Conservation (phyloP, 2,329 filamentous ascomycete species). For the Colletotrichum brevisporum region DNA sequence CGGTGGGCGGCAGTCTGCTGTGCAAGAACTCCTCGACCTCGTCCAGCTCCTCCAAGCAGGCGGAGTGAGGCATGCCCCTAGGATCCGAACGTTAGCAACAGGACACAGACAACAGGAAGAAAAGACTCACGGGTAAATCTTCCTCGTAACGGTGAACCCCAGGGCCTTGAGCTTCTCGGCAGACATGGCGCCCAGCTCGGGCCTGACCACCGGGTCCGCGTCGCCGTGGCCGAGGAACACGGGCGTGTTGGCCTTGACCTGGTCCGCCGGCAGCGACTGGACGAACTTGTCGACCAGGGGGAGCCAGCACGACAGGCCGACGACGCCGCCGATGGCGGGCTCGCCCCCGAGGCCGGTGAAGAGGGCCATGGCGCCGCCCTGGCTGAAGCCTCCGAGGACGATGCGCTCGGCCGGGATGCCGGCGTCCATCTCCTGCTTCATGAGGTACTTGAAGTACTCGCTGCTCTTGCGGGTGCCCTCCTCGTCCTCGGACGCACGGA, state of each 20-base stretch:
- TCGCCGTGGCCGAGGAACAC: conserved; percentile 94
- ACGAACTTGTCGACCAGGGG: conserved; percentile 70
- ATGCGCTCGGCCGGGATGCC: conserved; percentile 88
- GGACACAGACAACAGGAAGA: not conserved
- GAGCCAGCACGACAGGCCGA: conserved; percentile 87
- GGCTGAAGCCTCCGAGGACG: conserved; percentile 86
- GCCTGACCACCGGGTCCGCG: conserved; percentile 79
- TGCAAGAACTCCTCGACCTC: conserved; percentile 78
- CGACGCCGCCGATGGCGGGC: conserved; percentile 86
- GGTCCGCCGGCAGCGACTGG: conserved; percentile 53
- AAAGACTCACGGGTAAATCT: conserved; percentile 74
- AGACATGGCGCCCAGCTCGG: conserved; percentile 77
- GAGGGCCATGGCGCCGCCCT: conserved; percentile 90
- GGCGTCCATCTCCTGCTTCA: conserved; percentile 83
- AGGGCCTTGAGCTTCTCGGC: conserved; percentile 75
- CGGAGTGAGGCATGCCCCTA: conserved; percentile 81
- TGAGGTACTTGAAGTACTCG: conserved; percentile 82
- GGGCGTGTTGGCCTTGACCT: conserved; percentile 79
- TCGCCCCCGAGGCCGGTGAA: conserved; percentile 82
- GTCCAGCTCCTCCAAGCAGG: conserved; percentile 83
- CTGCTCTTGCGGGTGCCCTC: conserved; percentile 80
- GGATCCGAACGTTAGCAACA: conserved; percentile 12
- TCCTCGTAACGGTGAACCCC: conserved; percentile 82
- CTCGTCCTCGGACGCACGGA: conserved; percentile 71
- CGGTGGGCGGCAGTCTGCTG: conserved; percentile 58